Percentiles rank a stretch among this genome's conserved stretches.
Evolutionary conservation across 345 rosid genomes (phyloP).

Genomic region (Viola odorata): DNA sequence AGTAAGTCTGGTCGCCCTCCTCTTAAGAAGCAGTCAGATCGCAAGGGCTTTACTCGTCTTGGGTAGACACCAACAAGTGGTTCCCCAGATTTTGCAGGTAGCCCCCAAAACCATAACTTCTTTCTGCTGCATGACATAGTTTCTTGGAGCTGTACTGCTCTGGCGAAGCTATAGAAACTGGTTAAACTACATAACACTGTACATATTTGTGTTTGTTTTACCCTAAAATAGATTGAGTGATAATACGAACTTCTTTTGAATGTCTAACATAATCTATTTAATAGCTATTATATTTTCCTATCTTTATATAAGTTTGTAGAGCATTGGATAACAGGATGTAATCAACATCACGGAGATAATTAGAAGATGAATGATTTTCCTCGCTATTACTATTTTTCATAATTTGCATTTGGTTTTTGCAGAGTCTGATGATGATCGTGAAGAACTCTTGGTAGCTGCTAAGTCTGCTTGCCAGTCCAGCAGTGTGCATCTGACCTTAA

Average conservation of each 20-base stretch:
- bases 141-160: background rate
- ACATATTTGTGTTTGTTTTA: background rate
- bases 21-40: slow-evolving; percentile 46
- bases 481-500: slow-evolving; percentile 26
- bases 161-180: background rate
- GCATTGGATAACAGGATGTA: background rate
- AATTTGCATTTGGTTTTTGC: slow-evolving; percentile 24
- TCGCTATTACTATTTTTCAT: slow-evolving; percentile 1
- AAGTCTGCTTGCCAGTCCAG: slow-evolving; percentile 40
- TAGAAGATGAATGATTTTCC: background rate
- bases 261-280: background rate
- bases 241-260: background rate
- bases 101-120: background rate
- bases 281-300: background rate
- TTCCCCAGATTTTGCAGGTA: slow-evolving; percentile 44
- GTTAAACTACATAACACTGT: background rate
- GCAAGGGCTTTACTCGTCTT: slow-evolving; percentile 34
- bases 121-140: background rate
- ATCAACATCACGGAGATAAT: background rate
- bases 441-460: slow-evolving; percentile 50
- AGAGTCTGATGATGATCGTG: slow-evolving; percentile 48
- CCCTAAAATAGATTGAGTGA: background rate
- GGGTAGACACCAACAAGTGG: slow-evolving; percentile 27
- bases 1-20: slow-evolving; percentile 60
- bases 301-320: background rate